These are phyloP conservation scores for Pleurotus salmoneostramineus DNA, from an alignment of 768 basidiomycete species.

Conservation along the genomic window DNA sequence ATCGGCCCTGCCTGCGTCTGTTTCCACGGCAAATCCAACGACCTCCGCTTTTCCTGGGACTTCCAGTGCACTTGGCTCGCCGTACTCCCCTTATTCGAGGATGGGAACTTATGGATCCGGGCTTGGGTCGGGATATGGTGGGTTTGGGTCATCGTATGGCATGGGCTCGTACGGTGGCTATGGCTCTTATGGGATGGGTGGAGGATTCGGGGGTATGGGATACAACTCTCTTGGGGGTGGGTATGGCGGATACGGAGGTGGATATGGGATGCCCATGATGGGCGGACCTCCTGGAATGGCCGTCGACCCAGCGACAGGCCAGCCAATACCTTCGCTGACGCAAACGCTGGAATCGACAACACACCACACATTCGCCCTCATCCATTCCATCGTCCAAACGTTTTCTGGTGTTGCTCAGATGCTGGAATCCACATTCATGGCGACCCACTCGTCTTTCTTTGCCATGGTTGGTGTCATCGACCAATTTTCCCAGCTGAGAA, in stretches of 20 bases:
- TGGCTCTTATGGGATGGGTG: conserved; percentile 40
- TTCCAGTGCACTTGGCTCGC: conserved; percentile 29
- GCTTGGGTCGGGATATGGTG: conserved; percentile 32
- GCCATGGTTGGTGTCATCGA: conserved; percentile 97
- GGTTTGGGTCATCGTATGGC: conserved; percentile 31
- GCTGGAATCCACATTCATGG: conserved; percentile 97
- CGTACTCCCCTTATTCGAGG: conserved; percentile 45
- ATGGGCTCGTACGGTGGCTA: conserved; percentile 40
- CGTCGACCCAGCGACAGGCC: conserved; percentile 13
- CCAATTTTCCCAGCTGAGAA: conserved; percentile 87
- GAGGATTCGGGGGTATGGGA: conserved; percentile 28
- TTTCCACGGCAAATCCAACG: conserved; percentile 16
- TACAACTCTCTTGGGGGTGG: conserved; percentile 15
- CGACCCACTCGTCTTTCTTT: conserved; percentile 92
- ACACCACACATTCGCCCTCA: conserved; percentile 86
- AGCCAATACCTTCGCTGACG: conserved; percentile 66
- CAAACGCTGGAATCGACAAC: conserved; percentile 89
- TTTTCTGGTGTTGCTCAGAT: conserved; percentile 95
- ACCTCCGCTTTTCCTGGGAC: conserved; percentile 31
- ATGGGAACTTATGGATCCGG: conserved; percentile 30
- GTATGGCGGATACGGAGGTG: conserved; percentile 35
- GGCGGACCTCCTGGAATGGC: conserved; percentile 20
- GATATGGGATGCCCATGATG: conserved; percentile 22
- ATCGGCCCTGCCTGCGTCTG: conserved; percentile 39
- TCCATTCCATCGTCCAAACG: conserved; percentile 94